Evolutionary conservation across 768 basidiomycete species (phyloP).

Genomic region (Wakefieldia striispora): DNA sequence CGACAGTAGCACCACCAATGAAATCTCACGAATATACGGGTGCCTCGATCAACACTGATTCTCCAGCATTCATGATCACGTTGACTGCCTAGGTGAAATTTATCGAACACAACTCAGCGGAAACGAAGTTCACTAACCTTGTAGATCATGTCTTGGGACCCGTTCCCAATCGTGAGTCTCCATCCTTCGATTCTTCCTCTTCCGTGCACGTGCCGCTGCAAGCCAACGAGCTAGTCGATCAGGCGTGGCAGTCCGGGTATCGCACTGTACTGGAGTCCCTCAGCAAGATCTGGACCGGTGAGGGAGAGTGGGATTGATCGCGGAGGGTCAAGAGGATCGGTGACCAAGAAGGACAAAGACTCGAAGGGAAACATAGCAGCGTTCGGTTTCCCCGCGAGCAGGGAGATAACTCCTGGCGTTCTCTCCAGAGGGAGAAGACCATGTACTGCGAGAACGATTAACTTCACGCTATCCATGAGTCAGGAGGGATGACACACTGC

Average conservation of each 20-base stretch:
- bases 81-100: constrained; percentile 55
- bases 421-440: constrained; percentile 75
- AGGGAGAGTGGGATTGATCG: constrained; percentile 53
- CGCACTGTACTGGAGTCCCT: constrained; percentile 74
- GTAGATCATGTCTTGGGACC: constrained; percentile 86
- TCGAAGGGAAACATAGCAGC: constrained; percentile 86
- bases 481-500: constrained; percentile 41
- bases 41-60: constrained; percentile 77
- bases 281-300: constrained; percentile 53
- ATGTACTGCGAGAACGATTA: constrained; percentile 44
- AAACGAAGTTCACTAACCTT: constrained; percentile 51
- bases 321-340: constrained; percentile 44
- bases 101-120: constrained; percentile 2
- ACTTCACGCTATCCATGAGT: neutral
- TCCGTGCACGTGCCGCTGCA: constrained; percentile 72
- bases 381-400: constrained; percentile 92
- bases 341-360: constrained; percentile 64
- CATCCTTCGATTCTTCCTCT: constrained; percentile 64
- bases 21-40: constrained; percentile 69
- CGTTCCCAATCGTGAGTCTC: constrained; percentile 74
- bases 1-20: constrained; percentile 10
- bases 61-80: constrained; percentile 73
- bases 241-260: constrained; percentile 67
- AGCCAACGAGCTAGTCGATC: constrained; percentile 61
- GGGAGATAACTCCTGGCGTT: constrained; percentile 71